Evolutionary conservation across 768 basidiomycete species (phyloP).

Genomic region (Galerina marginata): DNA sequence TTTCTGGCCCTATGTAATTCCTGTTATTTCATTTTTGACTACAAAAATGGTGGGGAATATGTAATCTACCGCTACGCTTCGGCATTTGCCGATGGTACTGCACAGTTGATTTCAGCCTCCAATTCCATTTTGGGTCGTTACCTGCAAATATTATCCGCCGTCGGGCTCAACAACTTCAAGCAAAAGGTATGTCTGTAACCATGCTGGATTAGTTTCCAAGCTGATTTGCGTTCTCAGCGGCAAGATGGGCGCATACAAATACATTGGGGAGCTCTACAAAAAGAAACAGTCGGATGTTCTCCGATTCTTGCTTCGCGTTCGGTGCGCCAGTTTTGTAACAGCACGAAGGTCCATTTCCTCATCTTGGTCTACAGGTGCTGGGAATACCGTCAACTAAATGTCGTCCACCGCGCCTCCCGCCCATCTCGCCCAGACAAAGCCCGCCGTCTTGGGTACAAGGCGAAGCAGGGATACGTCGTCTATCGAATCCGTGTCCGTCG

Average conservation of each 20-base stretch:
- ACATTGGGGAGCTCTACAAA: slow-evolving; percentile 97
- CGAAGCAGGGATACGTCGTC: slow-evolving; percentile 98
- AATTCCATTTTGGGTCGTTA: slow-evolving; percentile 22
- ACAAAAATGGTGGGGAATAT: too few species aligned
- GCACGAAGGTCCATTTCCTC: background rate
- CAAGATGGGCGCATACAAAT: slow-evolving; percentile 95
- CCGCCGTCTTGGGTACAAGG: slow-evolving; percentile 98
- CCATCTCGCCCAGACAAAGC: slow-evolving; percentile 99
- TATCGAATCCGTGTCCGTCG: slow-evolving; percentile 97
- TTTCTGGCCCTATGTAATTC: too few species aligned
- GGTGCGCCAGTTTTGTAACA: slow-evolving; percentile 53
- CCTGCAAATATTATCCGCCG: slow-evolving; percentile 28
- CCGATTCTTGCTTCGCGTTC: slow-evolving; percentile 96
- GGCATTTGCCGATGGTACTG: slow-evolving; percentile 43
- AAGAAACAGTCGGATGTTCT: slow-evolving; percentile 98
- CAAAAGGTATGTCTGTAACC: slow-evolving; percentile 38
- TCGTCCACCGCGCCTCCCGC: slow-evolving; percentile 97
- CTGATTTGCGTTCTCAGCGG: slow-evolving; percentile 36
- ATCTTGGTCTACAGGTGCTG: slow-evolving; percentile 68
- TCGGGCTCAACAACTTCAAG: slow-evolving; percentile 44
- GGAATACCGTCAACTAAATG: slow-evolving; percentile 98
- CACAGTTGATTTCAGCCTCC: slow-evolving; percentile 43
- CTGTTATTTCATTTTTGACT: too few species aligned
- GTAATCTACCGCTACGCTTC: slow-evolving; percentile 1
- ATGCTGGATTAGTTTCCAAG: slow-evolving; percentile 17